Conservation (phyloP, 1,139 yeast genomes). For the Candida buenavistaensis region DNA sequence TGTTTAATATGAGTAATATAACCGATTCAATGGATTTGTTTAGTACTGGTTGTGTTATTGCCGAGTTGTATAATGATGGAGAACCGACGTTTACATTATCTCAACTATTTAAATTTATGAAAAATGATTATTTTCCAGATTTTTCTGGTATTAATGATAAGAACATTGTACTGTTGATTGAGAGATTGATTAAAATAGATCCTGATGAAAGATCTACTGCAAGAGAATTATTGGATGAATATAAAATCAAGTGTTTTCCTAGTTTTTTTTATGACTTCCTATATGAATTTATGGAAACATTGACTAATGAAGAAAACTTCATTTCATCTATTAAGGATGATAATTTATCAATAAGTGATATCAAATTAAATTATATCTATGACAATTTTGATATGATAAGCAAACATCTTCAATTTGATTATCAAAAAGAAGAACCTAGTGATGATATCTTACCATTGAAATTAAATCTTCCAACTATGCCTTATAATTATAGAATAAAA, state of each 20-base stretch:
- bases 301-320: slow-evolving; percentile 28
- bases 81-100: slow-evolving; percentile 83
- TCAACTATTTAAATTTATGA: slow-evolving; percentile 79
- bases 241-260: slow-evolving; percentile 60
- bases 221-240: slow-evolving; percentile 49
- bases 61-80: slow-evolving; percentile 86
- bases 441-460: slow-evolving; percentile 34
- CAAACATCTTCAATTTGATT: slow-evolving; percentile 45
- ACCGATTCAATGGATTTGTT: slow-evolving; percentile 83
- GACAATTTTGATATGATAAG: slow-evolving; percentile 55
- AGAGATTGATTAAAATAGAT: slow-evolving; percentile 60
- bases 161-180: slow-evolving; percentile 45
- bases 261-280: slow-evolving; percentile 67
- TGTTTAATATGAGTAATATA: slow-evolving; percentile 30
- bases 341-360: slow-evolving; percentile 48
- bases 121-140: slow-evolving; percentile 65
- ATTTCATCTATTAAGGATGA: slow-evolving; percentile 17
- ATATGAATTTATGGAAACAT: slow-evolving; percentile 59
- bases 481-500: slow-evolving; percentile 41
- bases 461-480: slow-evolving; percentile 53
- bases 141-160: slow-evolving; percentile 54
- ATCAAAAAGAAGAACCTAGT: slow-evolving; percentile 13
- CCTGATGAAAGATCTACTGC: slow-evolving; percentile 64
- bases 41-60: slow-evolving; percentile 87
- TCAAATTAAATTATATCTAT: slow-evolving; percentile 58